Percentiles rank a stretch among this genome's conserved stretches.
Conservation (phyloP, 164 flowering plant genomes). For the Akebia trifoliata region DNA sequence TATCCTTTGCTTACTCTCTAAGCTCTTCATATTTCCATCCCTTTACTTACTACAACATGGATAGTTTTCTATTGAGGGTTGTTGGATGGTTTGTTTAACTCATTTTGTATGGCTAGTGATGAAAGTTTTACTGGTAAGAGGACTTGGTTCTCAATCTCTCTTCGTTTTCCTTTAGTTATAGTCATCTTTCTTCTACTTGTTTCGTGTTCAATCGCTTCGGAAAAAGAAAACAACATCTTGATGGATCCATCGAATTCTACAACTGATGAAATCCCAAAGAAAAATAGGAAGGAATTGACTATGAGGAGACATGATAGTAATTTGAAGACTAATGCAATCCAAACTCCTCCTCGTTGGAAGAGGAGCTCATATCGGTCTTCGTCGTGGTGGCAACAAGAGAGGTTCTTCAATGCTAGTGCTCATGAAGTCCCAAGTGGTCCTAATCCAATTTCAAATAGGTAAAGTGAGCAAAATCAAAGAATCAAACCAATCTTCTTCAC, state of each 20-base stretch:
- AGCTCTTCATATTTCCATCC: neutral
- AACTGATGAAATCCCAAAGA: conserved; percentile 2
- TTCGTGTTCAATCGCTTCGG: conserved; percentile 3
- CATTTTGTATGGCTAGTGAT: conserved; percentile 33
- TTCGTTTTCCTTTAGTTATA: conserved; percentile 8
- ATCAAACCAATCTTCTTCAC: too few relatives aligned
- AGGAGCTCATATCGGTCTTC: neutral
- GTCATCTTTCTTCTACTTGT: conserved; percentile 22
- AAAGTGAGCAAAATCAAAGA: neutral
- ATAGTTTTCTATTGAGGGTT: neutral
- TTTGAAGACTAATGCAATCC: neutral
- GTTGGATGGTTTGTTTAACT: conserved; percentile 14
- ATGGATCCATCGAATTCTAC: neutral
- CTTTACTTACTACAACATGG: neutral
- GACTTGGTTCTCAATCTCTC: conserved; percentile 7
- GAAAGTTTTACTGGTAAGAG: neutral
- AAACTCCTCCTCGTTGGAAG: conserved; percentile 10
- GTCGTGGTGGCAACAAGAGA: conserved; percentile 20
- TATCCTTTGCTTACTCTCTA: conserved; percentile 10
- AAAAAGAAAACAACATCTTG: neutral
- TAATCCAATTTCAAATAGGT: conserved; percentile 54
- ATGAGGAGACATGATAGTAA: conserved; percentile 3
- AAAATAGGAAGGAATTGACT: neutral
- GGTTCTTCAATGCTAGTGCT: conserved; percentile 27
- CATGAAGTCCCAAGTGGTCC: conserved; percentile 64